Percentiles rank a stretch among this genome's conserved stretches.
These are phyloP conservation scores for Rhizopus delemar DNA, from an alignment of 371 early-diverging fungal genomes.

Conservation along the genomic window DNA sequence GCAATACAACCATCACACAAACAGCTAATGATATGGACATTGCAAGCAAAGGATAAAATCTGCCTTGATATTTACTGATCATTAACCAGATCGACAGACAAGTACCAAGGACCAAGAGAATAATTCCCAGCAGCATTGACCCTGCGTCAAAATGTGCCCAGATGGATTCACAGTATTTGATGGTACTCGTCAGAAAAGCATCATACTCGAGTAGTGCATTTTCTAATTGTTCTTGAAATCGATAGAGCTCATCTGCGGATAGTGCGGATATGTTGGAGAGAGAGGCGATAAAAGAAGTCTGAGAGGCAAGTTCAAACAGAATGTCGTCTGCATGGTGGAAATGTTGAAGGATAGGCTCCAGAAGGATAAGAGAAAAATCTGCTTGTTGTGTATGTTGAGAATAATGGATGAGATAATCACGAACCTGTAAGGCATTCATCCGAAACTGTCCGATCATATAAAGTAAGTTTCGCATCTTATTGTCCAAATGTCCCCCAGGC, in stretches of 20 bases:
- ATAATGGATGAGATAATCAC: constrained; percentile 67
- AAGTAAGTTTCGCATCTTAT: constrained; percentile 47
- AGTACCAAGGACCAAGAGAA: constrained; percentile 38
- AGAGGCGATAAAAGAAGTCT: constrained; percentile 30
- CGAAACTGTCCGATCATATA: constrained; percentile 60
- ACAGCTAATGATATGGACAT: not conserved
- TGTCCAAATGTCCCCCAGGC: constrained; percentile 15
- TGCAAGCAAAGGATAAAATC: not conserved
- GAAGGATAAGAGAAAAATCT: constrained; percentile 31
- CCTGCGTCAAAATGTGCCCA: constrained; percentile 93
- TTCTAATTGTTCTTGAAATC: constrained; percentile 24
- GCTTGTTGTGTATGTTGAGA: constrained; percentile 30
- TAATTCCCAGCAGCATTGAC: constrained; percentile 64
- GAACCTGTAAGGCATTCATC: constrained; percentile 78
- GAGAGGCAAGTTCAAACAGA: constrained; percentile 25
- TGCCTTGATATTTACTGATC: not conserved
- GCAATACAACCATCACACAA: not conserved
- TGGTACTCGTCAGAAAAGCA: constrained; percentile 62
- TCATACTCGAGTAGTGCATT: constrained; percentile 54
- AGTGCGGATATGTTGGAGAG: constrained; percentile 34
- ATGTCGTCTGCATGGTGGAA: constrained; percentile 31
- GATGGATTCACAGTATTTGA: constrained; percentile 73
- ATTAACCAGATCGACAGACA: constrained; percentile 13
- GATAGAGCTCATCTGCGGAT: constrained; percentile 6
- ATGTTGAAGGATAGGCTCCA: constrained; percentile 25